Percentiles rank a stretch among this genome's conserved stretches.
Evolutionary conservation across 2,329 filamentous ascomycete species (phyloP).

Genomic region (Didymella segeticola): DNA sequence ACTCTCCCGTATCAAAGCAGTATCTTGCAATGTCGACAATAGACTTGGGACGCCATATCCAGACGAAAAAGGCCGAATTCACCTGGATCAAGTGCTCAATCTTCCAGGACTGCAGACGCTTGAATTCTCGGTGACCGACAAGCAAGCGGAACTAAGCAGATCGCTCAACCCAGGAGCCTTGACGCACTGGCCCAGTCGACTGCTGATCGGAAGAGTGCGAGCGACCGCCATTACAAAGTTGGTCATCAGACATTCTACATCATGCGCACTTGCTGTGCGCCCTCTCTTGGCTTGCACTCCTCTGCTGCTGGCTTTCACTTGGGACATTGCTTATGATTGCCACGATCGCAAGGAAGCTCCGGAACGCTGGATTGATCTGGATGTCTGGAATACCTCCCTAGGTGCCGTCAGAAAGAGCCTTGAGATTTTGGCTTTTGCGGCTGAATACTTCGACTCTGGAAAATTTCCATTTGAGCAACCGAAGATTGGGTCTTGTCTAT

Average conservation of each 20-base stretch:
- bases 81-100: slow-evolving; percentile 24
- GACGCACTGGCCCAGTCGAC: not conserved
- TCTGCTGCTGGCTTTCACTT: slow-evolving; percentile 32
- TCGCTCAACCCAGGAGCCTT: not conserved
- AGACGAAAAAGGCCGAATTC: not conserved
- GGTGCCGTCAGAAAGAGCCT: slow-evolving; percentile 18
- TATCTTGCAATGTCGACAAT: slow-evolving; percentile 30
- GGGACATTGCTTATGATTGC: slow-evolving; percentile 31
- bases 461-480: slow-evolving; percentile 32
- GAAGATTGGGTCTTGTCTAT: slow-evolving; percentile 18
- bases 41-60: slow-evolving; percentile 22
- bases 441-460: slow-evolving; percentile 30
- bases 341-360: slow-evolving; percentile 7
- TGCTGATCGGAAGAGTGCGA: slow-evolving; percentile 4
- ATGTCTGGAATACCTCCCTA: slow-evolving; percentile 27
- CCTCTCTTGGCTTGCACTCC: slow-evolving; percentile 22
- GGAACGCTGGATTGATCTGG: slow-evolving; percentile 21
- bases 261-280: slow-evolving; percentile 8
- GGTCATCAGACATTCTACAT: slow-evolving; percentile 27
- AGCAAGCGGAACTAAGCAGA: slow-evolving; percentile 1
- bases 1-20: slow-evolving; percentile 25
- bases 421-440: slow-evolving; percentile 27
- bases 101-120: slow-evolving; percentile 23
- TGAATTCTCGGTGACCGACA: slow-evolving; percentile 22
- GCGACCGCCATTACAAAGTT: slow-evolving; percentile 30